phyloP scores from a whole-genome alignment of 495 filamentous ascomycete genomes.

The Aspergillus panamensis region DNA sequence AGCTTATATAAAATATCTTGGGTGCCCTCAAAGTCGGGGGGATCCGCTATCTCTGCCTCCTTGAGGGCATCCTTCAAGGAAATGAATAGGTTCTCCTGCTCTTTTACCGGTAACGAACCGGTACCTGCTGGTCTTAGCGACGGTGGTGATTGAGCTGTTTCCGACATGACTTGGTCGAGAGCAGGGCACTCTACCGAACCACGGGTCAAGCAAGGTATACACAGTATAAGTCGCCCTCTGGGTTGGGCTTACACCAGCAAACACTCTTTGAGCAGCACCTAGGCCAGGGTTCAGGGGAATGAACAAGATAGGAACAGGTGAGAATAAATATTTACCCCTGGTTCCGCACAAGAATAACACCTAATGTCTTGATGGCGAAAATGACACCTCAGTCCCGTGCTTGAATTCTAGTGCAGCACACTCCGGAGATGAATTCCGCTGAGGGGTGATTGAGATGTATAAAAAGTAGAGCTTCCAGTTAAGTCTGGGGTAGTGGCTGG shows the following conservation, averaged over 20 bases:
- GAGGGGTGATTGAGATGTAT: neutral
- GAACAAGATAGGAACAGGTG: too few relatives aligned
- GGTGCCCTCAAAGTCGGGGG: constrained; percentile 29
- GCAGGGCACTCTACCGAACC: constrained; percentile 25
- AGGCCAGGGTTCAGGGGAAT: too few relatives aligned
- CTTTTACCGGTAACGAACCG: constrained; percentile 14
- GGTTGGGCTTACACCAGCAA: too few relatives aligned
- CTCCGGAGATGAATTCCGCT: too few relatives aligned
- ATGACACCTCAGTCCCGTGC: too few relatives aligned
- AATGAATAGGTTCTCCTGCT: constrained; percentile 11
- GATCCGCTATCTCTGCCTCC: constrained; percentile 20
- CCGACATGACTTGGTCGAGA: constrained; percentile 26
- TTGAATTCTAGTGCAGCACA: too few relatives aligned
- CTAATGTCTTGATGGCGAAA: too few relatives aligned
- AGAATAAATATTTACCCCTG: too few relatives aligned
- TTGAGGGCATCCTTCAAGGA: constrained; percentile 16
- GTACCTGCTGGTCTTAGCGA: constrained; percentile 14
- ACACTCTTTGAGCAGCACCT: too few relatives aligned
- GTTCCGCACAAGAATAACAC: too few relatives aligned
- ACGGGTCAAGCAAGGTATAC: too few relatives aligned
- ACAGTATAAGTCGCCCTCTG: too few relatives aligned
- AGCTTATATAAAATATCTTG: constrained; percentile 31
- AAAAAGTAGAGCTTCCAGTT: neutral
- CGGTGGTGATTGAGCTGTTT: constrained; percentile 20
- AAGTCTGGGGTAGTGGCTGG: neutral